A percentile compares a stretch with the other conserved stretches of the same genome.
phyloP scores from a whole-genome alignment of 495 filamentous ascomycete species.

The Zalerion maritima region DNA sequence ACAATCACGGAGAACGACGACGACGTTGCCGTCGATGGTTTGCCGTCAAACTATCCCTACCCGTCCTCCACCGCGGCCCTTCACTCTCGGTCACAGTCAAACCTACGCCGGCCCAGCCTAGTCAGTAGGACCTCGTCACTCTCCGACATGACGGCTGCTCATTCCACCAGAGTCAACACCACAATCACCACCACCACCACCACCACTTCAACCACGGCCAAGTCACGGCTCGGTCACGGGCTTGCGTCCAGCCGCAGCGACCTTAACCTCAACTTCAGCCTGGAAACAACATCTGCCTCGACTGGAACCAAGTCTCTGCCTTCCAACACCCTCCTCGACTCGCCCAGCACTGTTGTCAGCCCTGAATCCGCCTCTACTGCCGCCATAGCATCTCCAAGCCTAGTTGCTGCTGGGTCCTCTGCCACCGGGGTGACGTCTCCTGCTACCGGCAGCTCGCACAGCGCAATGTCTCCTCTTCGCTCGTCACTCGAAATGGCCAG shows the following conservation, averaged over 20 bases:
- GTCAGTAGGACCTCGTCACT: constrained; percentile 28
- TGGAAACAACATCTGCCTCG: constrained; percentile 19
- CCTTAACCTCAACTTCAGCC: constrained; percentile 17
- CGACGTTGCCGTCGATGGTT: constrained; percentile 17
- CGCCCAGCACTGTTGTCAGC: constrained; percentile 9
- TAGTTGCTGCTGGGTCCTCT: constrained; percentile 6
- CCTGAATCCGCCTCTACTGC: constrained; percentile 7
- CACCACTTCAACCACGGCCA: constrained; percentile 13
- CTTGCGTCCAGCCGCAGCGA: constrained; percentile 25
- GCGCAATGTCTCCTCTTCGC: constrained; percentile 35
- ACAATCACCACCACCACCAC: constrained; percentile 16
- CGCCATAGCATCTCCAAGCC: background rate
- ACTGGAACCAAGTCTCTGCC: constrained; percentile 10
- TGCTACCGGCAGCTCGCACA: too few relatives aligned
- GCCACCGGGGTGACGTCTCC: constrained; percentile 15
- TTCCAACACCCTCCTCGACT: constrained; percentile 8
- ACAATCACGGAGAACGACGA: constrained; percentile 37
- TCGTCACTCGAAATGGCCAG: constrained; percentile 31
- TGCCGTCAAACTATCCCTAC: constrained; percentile 4
- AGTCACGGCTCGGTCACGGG: constrained; percentile 22
- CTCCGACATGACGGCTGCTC: constrained; percentile 18
- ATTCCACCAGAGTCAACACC: constrained; percentile 23
- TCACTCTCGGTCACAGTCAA: constrained; percentile 11
- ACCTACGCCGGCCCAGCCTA: constrained; percentile 20
- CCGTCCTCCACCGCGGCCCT: constrained; percentile 2